Evolutionary conservation across 495 filamentous ascomycete species (phyloP).

Genomic region (Aspergillus olivimuriae): DNA sequence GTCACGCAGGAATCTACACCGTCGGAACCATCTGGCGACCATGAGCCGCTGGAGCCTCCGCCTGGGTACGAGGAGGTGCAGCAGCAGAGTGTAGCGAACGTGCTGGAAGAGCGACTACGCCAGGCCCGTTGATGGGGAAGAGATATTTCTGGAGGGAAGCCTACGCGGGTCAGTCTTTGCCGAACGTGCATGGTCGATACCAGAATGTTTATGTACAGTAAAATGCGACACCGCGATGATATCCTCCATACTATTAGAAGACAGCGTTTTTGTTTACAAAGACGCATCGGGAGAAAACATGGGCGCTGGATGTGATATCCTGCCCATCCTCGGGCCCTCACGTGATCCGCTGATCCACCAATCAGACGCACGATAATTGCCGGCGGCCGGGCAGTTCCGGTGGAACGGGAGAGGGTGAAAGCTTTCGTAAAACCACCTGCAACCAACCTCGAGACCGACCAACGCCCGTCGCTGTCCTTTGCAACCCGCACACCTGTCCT

Average conservation of each 20-base stretch:
- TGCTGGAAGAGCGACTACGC: conserved; percentile 45
- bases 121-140: conserved; percentile 29
- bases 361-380: conserved; percentile 44
- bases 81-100: conserved; percentile 62
- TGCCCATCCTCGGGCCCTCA: neutral
- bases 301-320: neutral
- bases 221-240: too few relatives aligned
- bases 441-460: conserved; percentile 27
- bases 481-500: conserved; percentile 16
- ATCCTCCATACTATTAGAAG: too few relatives aligned
- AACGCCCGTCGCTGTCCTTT: conserved; percentile 24
- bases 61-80: conserved; percentile 93
- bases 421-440: conserved; percentile 36
- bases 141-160: too few relatives aligned
- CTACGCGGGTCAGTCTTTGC: too few relatives aligned
- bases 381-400: conserved; percentile 42
- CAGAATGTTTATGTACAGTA: conserved; percentile 6
- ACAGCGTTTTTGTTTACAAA: too few relatives aligned
- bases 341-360: conserved; percentile 18
- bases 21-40: neutral
- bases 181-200: too few relatives aligned
- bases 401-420: conserved; percentile 35
- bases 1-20: conserved; percentile 3
- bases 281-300: too few relatives aligned
- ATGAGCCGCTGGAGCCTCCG: conserved; percentile 69